Base-by-base conservation (phyloP, 2,329 filamentous ascomycete species). In the Coniochaeta sp. region DNA sequence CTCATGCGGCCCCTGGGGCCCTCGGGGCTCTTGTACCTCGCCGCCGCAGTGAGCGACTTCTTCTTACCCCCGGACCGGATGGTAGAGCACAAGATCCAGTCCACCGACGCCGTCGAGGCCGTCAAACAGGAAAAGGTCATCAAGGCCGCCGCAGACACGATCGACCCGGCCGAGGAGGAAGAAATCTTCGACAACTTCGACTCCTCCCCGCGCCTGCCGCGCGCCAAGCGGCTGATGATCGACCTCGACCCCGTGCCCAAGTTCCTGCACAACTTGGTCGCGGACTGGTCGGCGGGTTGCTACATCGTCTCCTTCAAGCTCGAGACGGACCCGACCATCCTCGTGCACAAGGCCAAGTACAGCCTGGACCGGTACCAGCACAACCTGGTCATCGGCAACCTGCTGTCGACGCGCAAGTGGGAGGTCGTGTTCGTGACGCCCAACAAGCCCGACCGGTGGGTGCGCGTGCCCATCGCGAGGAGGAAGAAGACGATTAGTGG, bases 261-360 rank as follows among this genome's bases (percentile, higher is more conserved):
- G 69, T 97, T 99, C 65, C 77, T 99, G 54, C 95, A 96, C 71
- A 87, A 86, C 59, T 77, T 99, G n/a, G 94, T 99, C 2, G 90
- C 96, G 63, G 87, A 86, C 27, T 99, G 94, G 94, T 91, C 91
- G 3, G 92, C 94, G 0, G 81, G 91, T 61, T 89, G 89, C 64
- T 96, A 97, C 89, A 95, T 99, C 57, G 89, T 96, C 52, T 95
- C 89, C 46, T 99, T 96, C 79, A 99, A 99, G 75, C 83, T 99
- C 1, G 94, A 99, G 73, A 99, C 94, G 0, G 91, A 99, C 65
- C 90, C 92, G 0, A 71, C 78, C 13, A 81, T 99, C 55, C 78
- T 99, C 3, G 87, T 96, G 10, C 84, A 85, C 69, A 99, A 99
- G 74, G 90, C 92, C 14, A 81, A 85, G 57, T 87, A 92, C 65